Base-by-base conservation (phyloP, 2,329 filamentous ascomycete genomes). In the Fulvia fulva region DNA sequence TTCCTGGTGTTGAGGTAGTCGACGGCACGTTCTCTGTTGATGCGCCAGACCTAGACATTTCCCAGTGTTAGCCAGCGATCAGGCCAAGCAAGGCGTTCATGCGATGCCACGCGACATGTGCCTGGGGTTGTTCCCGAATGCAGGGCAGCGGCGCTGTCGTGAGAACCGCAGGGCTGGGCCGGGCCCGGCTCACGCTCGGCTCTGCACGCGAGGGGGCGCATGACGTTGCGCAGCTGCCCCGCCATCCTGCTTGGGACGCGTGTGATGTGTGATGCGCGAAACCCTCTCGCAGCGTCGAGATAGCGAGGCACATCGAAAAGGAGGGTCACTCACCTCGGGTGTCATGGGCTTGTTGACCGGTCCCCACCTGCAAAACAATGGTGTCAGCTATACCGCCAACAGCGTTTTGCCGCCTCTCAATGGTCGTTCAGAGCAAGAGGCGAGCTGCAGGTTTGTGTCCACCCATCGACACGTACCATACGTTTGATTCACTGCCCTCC, bases 291-390 rank as follows among this genome's bases (percentile, higher is more conserved):
- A 28, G 21, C 32, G 32, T 26, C 51, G 32, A 37, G 22, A 41
- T 16, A 51, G 43, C 54, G 47, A 51, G 46, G 54, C 41, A 44
- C 25, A 12, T 30, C 28, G 28, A 6, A 23, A 49, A 6, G 45
- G 32, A 41, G 30, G 22, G 30, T 37, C 14, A 80, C 90, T 86
- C 88, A 97, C 94, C 77, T 97, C 92, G 70, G 91, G 85, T 68
- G 86, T 87, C 94, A 99, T 99, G 74, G 93, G 90, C 86, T 97
- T 97, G 84, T 99, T 99, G 68, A 99, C 94, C 57, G 94, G 93
- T 72, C 94, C 94, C 94, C 94, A 97, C 30, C 30, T 34, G 30
- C n/a, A 14, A 34, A 2, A 14, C 30, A 3, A 34, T 30, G 16
- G 30, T 11, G 8, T 34, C 16, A 34, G 30, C 30, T 34, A 9